Base-by-base conservation (phyloP, 1,139 yeast species). In the Suhomyces bribrorum region DNA sequence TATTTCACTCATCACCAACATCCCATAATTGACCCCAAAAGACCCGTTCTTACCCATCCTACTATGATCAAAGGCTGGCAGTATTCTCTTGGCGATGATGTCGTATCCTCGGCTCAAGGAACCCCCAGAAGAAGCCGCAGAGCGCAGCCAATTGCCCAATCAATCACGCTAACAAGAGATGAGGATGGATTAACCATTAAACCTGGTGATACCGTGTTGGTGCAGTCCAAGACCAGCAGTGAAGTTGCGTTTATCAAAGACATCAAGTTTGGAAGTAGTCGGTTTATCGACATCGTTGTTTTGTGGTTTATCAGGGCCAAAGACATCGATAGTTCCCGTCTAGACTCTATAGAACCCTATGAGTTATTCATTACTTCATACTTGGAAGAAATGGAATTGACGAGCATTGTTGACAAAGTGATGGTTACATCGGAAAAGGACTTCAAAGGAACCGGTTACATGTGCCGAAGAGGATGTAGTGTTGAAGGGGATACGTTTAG, bases 351-450 rank as follows among this genome's bases (percentile, higher is more conserved):
- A 5, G 47, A 45, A 2, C 40, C 41, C 2, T 61, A 66, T 45
- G 81, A 76, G 47, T 39, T 76, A 8, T 69, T 73, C 37, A 45
- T 76, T 13, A 66, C 79, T 1, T 64, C 79, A 0, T 59, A 64
- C 26, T 36, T 55, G 23, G 67, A 61, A 8, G 66, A 64, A 29
- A 50, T 74, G 4, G 43, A 48, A n/a, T 46, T 71, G 9, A 34
- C 40, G 0, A 61, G 62, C 26, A 59, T 72, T 6, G 44, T 65
- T 3, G 59, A 53, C 11, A 61, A 58, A 37, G 72, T 65, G 16
- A 57, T 50, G n/a, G 66, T 75, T 4, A 41, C 72, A 4, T 62
- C 74, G 0, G 38, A 49, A 5, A 34, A 46, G 2, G 62, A 62
- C 20, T 61, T 58, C 29, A 30, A 29, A 13, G 48, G 47, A 15